A percentile compares a stretch with the other conserved stretches of the same genome.
Conservation (phyloP, 768 basidiomycete species). For the Ramaria sp. region DNA sequence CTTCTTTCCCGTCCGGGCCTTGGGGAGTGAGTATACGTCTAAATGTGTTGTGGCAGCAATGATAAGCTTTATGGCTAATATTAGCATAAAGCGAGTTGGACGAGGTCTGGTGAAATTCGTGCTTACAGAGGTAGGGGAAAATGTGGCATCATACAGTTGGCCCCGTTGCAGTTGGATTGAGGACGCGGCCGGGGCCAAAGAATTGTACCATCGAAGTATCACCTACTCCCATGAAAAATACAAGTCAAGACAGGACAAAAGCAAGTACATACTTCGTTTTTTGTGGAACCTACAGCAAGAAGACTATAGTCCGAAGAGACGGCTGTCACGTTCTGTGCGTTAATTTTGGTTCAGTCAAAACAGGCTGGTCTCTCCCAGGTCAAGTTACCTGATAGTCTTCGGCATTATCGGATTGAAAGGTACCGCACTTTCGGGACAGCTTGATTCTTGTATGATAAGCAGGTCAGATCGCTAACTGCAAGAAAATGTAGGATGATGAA, state of each 20-base stretch:
- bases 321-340: conserved; percentile 74
- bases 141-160: conserved; percentile 82
- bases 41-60: conserved; percentile 56
- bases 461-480: neutral
- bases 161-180: conserved; percentile 47
- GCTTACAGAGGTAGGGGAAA: conserved; percentile 55
- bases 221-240: conserved; percentile 31
- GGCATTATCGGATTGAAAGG: conserved; percentile 44
- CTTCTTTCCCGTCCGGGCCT: neutral
- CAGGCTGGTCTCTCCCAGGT: neutral
- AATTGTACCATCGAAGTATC: conserved; percentile 55
- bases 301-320: conserved; percentile 60
- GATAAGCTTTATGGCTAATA: conserved; percentile 40
- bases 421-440: conserved; percentile 42
- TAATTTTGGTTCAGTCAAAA: conserved; percentile 1
- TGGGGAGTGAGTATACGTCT: conserved; percentile 45
- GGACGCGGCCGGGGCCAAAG: conserved; percentile 33
- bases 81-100: neutral
- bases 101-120: neutral
- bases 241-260: conserved; percentile 11
- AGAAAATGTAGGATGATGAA: neutral
- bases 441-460: conserved; percentile 34
- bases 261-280: conserved; percentile 44
- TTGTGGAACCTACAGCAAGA: conserved; percentile 60
- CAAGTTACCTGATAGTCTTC: conserved; percentile 84